A percentile compares a stretch with the other conserved stretches of the same genome.
Evolutionary conservation across 2,329 filamentous ascomycete species (phyloP).

Genomic region (Arthrobotrys sphaeroides): DNA sequence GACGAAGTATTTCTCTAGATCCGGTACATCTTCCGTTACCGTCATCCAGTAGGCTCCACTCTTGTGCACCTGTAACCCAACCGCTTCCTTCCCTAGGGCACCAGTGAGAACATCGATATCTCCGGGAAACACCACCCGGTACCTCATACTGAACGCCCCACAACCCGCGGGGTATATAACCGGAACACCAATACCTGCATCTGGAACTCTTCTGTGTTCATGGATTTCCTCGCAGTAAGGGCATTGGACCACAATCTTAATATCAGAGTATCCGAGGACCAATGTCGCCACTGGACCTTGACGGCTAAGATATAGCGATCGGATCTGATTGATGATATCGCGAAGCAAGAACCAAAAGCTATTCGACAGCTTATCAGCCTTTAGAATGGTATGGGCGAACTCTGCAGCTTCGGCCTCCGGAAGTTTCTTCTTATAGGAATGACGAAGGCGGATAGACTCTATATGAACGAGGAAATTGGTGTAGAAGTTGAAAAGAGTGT

Average conservation of each 20-base stretch:
- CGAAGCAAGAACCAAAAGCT: conserved; percentile 39
- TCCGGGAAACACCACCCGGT: conserved; percentile 41
- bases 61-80: conserved; percentile 39
- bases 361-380: conserved; percentile 36
- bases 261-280: conserved; percentile 33
- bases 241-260: conserved; percentile 42
- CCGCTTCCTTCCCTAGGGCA: conserved; percentile 22
- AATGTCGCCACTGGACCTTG: conserved; percentile 28
- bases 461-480: conserved; percentile 25
- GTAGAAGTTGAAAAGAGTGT: conserved; percentile 8
- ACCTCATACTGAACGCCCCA: conserved; percentile 28
- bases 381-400: conserved; percentile 8
- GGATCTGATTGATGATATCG: conserved; percentile 22
- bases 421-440: conserved; percentile 15
- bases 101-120: conserved; percentile 40
- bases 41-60: conserved; percentile 38
- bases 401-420: not conserved
- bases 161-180: conserved; percentile 41
- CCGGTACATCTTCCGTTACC: conserved; percentile 18
- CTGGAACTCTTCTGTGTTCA: conserved; percentile 25
- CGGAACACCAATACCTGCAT: conserved; percentile 33
- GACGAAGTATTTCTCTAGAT: conserved; percentile 34
- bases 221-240: conserved; percentile 44
- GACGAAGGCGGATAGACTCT: conserved; percentile 24
- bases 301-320: conserved; percentile 12